Conservation (phyloP, 352 stramenopile species). For the Phytophthora rubi region DNA sequence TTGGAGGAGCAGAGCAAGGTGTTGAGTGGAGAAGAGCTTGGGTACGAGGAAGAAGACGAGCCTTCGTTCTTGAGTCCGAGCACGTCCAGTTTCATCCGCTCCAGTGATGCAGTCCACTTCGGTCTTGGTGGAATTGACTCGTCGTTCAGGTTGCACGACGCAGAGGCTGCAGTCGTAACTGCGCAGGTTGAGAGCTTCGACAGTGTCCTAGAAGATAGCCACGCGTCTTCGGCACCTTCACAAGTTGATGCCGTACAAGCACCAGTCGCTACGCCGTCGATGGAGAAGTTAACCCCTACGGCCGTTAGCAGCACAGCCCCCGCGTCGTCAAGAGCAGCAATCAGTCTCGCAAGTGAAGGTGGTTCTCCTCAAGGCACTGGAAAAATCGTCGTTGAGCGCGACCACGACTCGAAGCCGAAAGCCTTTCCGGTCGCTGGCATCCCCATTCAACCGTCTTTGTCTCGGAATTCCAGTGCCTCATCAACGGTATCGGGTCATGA, state of each 20-base stretch:
- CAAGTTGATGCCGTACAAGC: neutral
- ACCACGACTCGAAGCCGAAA: neutral
- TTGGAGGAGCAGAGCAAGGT: neutral
- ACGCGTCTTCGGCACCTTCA: neutral
- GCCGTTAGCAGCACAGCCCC: neutral
- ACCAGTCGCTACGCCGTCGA: neutral
- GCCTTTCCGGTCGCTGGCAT: neutral
- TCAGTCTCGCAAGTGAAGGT: neutral
- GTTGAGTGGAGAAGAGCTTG: neutral
- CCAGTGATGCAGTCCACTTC: constrained; percentile 17
- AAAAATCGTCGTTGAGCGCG: neutral
- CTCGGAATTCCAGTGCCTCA: constrained; percentile 24
- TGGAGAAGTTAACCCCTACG: neutral
- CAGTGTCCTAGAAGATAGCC: constrained; percentile 22
- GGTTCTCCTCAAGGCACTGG: neutral
- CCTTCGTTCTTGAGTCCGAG: constrained; percentile 22
- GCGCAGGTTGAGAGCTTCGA: constrained; percentile 12
- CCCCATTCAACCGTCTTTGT: constrained; percentile 10
- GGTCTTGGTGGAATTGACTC: constrained; percentile 18
- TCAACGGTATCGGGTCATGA: constrained; percentile 22
- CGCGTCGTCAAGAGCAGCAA: neutral
- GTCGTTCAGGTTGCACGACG: constrained; percentile 23
- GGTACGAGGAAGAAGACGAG: constrained; percentile 2
- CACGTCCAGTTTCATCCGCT: constrained; percentile 24
- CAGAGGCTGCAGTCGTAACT: neutral